phyloP scores from a whole-genome alignment of 352 stramenopile genomes.

The Pythium insidiosum region DNA sequence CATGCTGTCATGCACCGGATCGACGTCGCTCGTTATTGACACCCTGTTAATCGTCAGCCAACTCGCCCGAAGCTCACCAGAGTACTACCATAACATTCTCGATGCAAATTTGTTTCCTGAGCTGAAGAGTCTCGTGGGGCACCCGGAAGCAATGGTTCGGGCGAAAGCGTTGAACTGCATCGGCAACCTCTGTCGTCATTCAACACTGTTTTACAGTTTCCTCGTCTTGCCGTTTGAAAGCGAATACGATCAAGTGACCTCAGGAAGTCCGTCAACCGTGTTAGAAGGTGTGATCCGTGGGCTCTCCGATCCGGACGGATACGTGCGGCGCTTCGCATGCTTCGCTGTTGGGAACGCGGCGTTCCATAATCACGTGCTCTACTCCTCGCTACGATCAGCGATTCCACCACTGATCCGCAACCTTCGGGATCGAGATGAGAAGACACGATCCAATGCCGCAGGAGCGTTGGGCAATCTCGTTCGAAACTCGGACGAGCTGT shows the following conservation, averaged over 20 bases:
- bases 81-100: constrained; percentile 69
- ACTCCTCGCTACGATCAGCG: constrained; percentile 45
- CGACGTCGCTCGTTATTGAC: constrained; percentile 63
- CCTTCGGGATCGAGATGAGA: constrained; percentile 72
- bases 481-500: constrained; percentile 81
- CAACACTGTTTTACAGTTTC: constrained; percentile 79
- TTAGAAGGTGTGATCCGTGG: constrained; percentile 50
- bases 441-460: constrained; percentile 89
- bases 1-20: constrained; percentile 34
- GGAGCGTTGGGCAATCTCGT: constrained; percentile 90
- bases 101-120: constrained; percentile 38
- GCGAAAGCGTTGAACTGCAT: constrained; percentile 89
- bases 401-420: constrained; percentile 70
- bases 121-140: constrained; percentile 47
- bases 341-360: constrained; percentile 93
- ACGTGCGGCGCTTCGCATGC: constrained; percentile 88
- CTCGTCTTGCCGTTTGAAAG: constrained; percentile 23
- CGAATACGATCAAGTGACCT: constrained; percentile 6
- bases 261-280: constrained; percentile 21
- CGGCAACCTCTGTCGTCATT: constrained; percentile 90
- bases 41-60: constrained; percentile 85
- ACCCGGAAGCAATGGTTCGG: constrained; percentile 68
- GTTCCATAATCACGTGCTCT: constrained; percentile 84
- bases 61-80: constrained; percentile 62
- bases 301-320: constrained; percentile 61